Conservation (phyloP, 1,139 yeast species). For the Pichia sp. region DNA sequence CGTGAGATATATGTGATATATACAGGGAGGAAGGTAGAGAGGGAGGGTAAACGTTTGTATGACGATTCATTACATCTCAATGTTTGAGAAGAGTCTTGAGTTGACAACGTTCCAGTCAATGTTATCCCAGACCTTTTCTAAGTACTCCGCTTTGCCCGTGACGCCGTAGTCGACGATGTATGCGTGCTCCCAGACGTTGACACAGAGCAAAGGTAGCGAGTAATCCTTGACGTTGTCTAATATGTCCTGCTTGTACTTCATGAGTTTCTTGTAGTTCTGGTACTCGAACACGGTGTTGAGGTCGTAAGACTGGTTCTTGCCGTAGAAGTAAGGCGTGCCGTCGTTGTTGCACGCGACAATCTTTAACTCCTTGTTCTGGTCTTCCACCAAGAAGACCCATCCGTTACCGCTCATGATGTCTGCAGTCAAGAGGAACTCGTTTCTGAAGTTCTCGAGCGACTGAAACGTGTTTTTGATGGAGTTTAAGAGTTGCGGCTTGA, state of each 20-base stretch:
- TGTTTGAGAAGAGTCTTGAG: conserved; percentile 43
- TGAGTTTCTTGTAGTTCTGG: conserved; percentile 45
- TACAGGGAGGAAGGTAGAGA: not conserved
- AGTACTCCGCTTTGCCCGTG: conserved; percentile 66
- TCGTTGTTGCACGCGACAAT: conserved; percentile 70
- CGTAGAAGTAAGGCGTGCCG: conserved; percentile 84
- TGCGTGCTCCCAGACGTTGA: conserved; percentile 87
- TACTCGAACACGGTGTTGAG: conserved; percentile 66
- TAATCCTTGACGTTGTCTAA: conserved; percentile 51
- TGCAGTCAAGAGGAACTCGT: conserved; percentile 51
- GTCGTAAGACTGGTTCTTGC: conserved; percentile 71
- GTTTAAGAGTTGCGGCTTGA: conserved; percentile 31
- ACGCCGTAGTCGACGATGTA: conserved; percentile 81
- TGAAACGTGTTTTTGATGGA: conserved; percentile 37
- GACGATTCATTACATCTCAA: conserved; percentile 13
- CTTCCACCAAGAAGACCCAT: conserved; percentile 84
- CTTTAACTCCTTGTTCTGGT: conserved; percentile 58
- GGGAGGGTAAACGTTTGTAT: not conserved
- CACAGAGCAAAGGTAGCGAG: conserved; percentile 71
- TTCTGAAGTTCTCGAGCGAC: conserved; percentile 49
- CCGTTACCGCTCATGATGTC: conserved; percentile 66
- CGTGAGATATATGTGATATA: not conserved
- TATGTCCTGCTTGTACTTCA: conserved; percentile 44
- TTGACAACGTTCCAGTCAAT: conserved; percentile 86
- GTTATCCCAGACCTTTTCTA: conserved; percentile 71